Percentiles rank a stretch among this genome's conserved stretches.
phyloP scores from a whole-genome alignment of 495 filamentous ascomycete species.

The Mytilinidion resinicola region DNA sequence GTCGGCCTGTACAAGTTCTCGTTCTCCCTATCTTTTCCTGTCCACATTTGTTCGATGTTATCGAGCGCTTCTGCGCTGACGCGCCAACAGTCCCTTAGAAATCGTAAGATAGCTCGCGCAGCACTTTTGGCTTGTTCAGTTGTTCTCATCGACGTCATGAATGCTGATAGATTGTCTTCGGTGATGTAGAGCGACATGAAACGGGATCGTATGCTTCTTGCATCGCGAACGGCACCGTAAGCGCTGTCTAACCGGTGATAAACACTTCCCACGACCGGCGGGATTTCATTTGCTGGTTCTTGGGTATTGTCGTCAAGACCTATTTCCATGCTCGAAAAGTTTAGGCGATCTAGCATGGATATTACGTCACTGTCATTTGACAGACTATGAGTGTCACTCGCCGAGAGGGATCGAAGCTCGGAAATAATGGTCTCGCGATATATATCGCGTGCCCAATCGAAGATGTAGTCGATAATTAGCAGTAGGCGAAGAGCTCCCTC shows the following conservation, averaged over 20 bases:
- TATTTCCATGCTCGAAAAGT: too few relatives aligned
- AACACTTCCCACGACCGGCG: too few relatives aligned
- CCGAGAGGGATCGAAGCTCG: background rate
- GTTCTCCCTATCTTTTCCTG: background rate
- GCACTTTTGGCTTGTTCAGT: background rate
- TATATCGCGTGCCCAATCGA: background rate
- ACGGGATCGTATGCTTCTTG: background rate
- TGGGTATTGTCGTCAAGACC: too few relatives aligned
- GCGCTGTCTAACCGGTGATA: background rate
- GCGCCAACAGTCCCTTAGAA: background rate
- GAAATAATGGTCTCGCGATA: background rate
- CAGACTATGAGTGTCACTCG: background rate
- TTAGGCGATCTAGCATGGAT: too few relatives aligned
- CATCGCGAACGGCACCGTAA: background rate
- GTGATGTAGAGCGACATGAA: background rate
- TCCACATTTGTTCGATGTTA: background rate
- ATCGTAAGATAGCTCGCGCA: background rate
- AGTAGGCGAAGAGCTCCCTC: background rate
- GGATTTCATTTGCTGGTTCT: too few relatives aligned
- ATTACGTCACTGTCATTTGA: background rate
- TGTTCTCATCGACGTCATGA: background rate
- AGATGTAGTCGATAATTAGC: background rate
- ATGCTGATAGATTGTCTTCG: background rate
- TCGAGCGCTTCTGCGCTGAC: too few relatives aligned
- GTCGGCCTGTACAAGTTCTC: background rate